Base-by-base conservation (phyloP, 768 basidiomycete species). In the Mrakia gelida region DNA sequence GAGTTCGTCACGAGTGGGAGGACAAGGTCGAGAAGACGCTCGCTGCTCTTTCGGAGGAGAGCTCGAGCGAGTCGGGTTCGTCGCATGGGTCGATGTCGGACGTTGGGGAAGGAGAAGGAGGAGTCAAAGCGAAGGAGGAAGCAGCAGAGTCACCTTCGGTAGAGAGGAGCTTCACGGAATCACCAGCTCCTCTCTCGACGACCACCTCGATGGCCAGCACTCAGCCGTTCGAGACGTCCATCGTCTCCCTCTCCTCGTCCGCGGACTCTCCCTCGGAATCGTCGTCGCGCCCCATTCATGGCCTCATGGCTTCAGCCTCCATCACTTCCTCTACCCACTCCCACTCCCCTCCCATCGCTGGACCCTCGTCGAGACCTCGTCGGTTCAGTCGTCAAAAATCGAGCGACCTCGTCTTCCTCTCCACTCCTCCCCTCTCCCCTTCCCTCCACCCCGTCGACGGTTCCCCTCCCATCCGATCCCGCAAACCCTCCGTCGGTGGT, bases 1-100 rank as follows among this genome's bases (percentile, higher is more conserved):
- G 95, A 86, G 92, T 97, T 43, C 91, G 96, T 86, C 91, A 92
- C 81, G 97, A 98, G 85, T 98, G 96, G 95, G 92, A 98, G 85
- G 92, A 92, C 82, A 90, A 89, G 81, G 91, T 97, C 21, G 91
- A 90, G 79, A 88, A 89, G 81, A 88, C 87, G 61, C 84, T 95
- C 49, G 74, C 68, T 23, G 78, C 74, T 10, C 34, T 75, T 32
- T 79, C 78, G 43, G 78, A 79, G n/a, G 74, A 72, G n/a, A 54
- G 73, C 32, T 38, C 49, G 28, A 54, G 41, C 65, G 65, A 65
- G 2, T 75, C 65, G 8, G 78, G 70, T 5, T 28, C 59, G 16
- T 72, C 76, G n/a, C 28, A 49, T 26, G 28, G 54, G 26, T 71
- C 75, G 26, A 43, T 59, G 9, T 77, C 76, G 41, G 56, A 43